Evolutionary conservation across 768 basidiomycete genomes (phyloP).

Genomic region (Podaxis sp.): DNA sequence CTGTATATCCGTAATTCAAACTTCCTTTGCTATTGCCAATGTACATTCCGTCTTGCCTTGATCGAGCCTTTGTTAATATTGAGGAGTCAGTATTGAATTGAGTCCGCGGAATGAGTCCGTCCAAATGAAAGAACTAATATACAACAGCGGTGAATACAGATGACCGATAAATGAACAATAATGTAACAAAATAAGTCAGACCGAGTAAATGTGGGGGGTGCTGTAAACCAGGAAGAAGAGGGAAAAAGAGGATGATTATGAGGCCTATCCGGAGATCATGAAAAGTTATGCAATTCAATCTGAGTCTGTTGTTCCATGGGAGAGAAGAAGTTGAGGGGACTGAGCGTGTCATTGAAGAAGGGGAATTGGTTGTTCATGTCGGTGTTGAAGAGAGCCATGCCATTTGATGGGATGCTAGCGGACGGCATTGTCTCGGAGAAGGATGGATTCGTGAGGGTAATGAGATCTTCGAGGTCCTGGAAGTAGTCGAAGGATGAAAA

Average conservation of each 20-base stretch:
- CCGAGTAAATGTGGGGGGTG: not conserved
- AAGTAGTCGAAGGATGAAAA: not conserved
- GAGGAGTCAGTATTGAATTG: no score
- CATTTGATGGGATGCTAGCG: not conserved
- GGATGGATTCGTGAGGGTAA: not conserved
- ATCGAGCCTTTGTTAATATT: no score
- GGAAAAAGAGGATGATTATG: no score
- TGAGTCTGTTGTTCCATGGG: not conserved
- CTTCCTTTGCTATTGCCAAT: no score
- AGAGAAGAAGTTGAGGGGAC: not conserved
- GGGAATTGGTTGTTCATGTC: not conserved
- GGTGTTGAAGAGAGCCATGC: not conserved
- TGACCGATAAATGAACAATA: not conserved
- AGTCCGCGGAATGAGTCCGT: no score
- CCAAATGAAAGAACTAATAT: no score
- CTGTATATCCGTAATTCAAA: no score
- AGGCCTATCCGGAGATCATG: not conserved
- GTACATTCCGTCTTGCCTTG: no score
- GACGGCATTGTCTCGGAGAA: not conserved
- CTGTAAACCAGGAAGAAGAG: not conserved
- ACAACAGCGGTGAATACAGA: no score
- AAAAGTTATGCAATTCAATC: not conserved
- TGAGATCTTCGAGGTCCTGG: not conserved
- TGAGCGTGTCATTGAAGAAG: not conserved
- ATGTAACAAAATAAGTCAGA: not conserved